phyloP scores from a whole-genome alignment of 148 eudicot species.

The Silene uniflora region DNA sequence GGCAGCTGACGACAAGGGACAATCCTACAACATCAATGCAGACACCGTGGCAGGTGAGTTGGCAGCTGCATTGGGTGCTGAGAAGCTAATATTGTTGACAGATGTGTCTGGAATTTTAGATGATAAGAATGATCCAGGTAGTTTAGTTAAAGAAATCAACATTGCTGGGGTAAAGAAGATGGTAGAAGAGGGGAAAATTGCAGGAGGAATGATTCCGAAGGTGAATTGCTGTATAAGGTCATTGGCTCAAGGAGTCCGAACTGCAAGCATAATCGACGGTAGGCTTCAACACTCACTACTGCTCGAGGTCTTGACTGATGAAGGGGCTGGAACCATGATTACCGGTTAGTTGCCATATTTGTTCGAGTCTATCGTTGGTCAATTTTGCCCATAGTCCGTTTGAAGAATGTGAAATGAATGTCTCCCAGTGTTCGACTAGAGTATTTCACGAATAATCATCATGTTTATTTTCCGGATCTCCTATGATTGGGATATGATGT shows the following conservation, averaged over 20 bases:
- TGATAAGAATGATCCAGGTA: slow-evolving; percentile 48
- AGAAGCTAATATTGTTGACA: slow-evolving; percentile 72
- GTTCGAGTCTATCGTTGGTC: not conserved
- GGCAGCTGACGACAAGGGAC: slow-evolving; percentile 63
- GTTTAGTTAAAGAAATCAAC: slow-evolving; percentile 72
- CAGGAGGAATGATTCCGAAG: slow-evolving; percentile 89
- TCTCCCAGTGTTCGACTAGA: not conserved
- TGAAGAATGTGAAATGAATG: too few relatives aligned
- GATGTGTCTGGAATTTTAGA: slow-evolving; percentile 79
- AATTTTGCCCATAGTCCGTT: not conserved
- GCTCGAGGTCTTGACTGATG: slow-evolving; percentile 67
- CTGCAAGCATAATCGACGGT: slow-evolving; percentile 79
- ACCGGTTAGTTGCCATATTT: slow-evolving; percentile 35
- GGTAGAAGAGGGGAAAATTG: slow-evolving; percentile 68
- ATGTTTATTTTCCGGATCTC: not conserved
- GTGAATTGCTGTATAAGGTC: slow-evolving; percentile 78
- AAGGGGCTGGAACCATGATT: slow-evolving; percentile 92
- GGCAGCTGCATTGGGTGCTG: slow-evolving; percentile 77
- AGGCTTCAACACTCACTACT: slow-evolving; percentile 66
- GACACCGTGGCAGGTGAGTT: slow-evolving; percentile 83
- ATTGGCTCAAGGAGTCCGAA: slow-evolving; percentile 69
- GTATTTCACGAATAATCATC: not conserved
- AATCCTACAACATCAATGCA: slow-evolving; percentile 69
- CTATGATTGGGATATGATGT: not conserved
- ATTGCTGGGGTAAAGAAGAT: slow-evolving; percentile 67